A percentile compares a stretch with the other conserved stretches of the same genome.
Conservation (phyloP, 176 grass and related monocot genomes). For the Aegilops longissima region DNA sequence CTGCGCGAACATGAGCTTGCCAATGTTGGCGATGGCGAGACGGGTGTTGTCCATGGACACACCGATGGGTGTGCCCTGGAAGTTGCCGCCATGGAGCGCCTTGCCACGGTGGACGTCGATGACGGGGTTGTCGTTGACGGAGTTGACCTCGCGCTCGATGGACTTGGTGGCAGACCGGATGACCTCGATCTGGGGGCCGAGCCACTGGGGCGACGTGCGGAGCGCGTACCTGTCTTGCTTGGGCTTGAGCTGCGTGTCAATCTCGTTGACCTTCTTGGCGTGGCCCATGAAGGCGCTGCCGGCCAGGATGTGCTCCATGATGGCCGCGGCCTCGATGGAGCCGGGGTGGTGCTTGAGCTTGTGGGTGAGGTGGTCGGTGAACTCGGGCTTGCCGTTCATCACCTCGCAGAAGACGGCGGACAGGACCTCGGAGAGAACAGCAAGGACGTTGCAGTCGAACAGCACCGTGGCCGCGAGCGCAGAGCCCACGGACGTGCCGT, state of each 20-base stretch:
- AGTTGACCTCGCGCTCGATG: conserved; percentile 98
- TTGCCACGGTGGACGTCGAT: conserved; percentile 85
- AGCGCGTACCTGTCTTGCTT: conserved; percentile 98
- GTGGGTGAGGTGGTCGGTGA: conserved; percentile 87
- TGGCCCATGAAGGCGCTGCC: conserved; percentile 86
- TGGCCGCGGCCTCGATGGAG: conserved; percentile 87
- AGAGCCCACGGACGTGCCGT: conserved; percentile 87
- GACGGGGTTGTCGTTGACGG: conserved; percentile 94
- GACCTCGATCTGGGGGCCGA: conserved; percentile 92
- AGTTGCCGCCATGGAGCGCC: conserved; percentile 93
- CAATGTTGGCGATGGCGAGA: conserved; percentile 84
- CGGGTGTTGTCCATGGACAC: conserved; percentile 98
- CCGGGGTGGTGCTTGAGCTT: conserved; percentile 99
- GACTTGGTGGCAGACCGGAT: conserved; percentile 84
- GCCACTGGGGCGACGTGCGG: conserved; percentile 97
- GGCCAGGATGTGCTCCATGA: conserved; percentile 88
- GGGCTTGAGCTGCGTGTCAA: conserved; percentile 78
- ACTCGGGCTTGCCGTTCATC: conserved; percentile 95
- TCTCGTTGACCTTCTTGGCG: conserved; percentile 74
- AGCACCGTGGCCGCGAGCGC: conserved; percentile 77
- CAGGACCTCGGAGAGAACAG: conserved; percentile 71
- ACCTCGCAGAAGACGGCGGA: conserved; percentile 93
- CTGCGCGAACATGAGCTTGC: conserved; percentile 97
- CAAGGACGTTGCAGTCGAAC: conserved; percentile 75
- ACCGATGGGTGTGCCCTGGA: conserved; percentile 92